Conservation (phyloP, 2,329 filamentous ascomycete genomes). For the Exophiala dermatitidis region DNA sequence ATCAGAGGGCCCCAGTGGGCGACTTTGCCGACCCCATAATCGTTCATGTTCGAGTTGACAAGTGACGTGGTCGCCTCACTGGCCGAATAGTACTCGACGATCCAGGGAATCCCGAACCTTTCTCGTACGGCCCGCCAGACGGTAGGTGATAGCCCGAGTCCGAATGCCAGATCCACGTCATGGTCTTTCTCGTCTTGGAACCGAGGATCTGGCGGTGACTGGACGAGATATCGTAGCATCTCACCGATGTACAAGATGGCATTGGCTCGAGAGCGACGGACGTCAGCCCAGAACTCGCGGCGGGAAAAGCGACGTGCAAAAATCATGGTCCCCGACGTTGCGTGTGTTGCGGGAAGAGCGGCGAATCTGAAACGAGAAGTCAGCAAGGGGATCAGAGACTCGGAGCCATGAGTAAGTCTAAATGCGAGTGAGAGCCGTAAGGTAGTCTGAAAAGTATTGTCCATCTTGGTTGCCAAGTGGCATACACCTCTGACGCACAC, state of each 20-base stretch:
- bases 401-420: too few relatives aligned
- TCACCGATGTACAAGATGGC: slow-evolving; percentile 25
- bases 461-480: too few relatives aligned
- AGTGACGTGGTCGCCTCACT: slow-evolving; percentile 43
- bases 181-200: slow-evolving; percentile 18
- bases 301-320: slow-evolving; percentile 27
- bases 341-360: slow-evolving; percentile 28
- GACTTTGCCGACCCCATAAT: slow-evolving; percentile 39
- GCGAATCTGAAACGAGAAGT: slow-evolving; percentile 35
- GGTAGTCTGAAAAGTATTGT: too few relatives aligned
- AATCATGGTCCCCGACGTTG: slow-evolving; percentile 15
- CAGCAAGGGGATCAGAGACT: too few relatives aligned
- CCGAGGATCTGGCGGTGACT: slow-evolving; percentile 15
- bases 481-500: too few relatives aligned
- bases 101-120: slow-evolving; percentile 40
- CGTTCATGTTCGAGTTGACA: slow-evolving; percentile 38
- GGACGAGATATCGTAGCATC: slow-evolving; percentile 24
- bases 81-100: slow-evolving; percentile 44
- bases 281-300: slow-evolving; percentile 21
- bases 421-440: too few relatives aligned
- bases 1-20: slow-evolving; percentile 40
- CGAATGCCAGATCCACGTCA: slow-evolving; percentile 14
- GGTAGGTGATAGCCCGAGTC: slow-evolving; percentile 15
- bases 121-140: slow-evolving; percentile 20
- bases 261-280: slow-evolving; percentile 18